Evolutionary conservation across 2,329 filamentous ascomycete species (phyloP).

Genomic region (Coniella lustricola): DNA sequence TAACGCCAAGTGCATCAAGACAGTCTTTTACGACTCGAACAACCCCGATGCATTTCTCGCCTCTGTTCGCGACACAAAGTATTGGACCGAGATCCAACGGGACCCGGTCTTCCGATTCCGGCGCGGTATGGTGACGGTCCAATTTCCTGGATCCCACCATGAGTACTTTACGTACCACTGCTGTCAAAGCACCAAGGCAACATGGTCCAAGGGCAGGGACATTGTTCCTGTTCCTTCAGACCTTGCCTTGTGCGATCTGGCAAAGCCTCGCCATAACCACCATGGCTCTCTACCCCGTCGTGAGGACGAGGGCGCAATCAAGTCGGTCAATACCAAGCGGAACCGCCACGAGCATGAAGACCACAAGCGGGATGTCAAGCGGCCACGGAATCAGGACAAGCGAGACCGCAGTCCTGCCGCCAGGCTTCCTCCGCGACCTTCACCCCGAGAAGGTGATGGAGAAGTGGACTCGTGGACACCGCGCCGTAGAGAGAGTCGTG

Average conservation of each 20-base stretch:
- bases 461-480: conserved; percentile 6
- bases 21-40: conserved; percentile 36
- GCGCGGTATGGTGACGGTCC: conserved; percentile 21
- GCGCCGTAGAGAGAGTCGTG: conserved; percentile 4
- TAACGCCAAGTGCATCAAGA: conserved; percentile 36
- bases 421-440: conserved; percentile 7
- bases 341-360: neutral
- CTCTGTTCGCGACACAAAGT: conserved; percentile 32
- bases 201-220: conserved; percentile 5
- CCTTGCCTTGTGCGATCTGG: conserved; percentile 1
- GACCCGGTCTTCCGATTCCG: conserved; percentile 36
- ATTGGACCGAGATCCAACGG: conserved; percentile 33
- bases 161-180: conserved; percentile 22
- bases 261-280: neutral
- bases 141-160: conserved; percentile 19
- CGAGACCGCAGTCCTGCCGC: conserved; percentile 6
- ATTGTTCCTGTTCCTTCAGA: conserved; percentile 9
- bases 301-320: neutral
- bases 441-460: neutral
- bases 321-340: conserved; percentile 2
- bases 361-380: conserved; percentile 7
- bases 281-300: neutral
- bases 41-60: conserved; percentile 36
- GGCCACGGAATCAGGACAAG: conserved; percentile 1
- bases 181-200: conserved; percentile 3